phyloP scores from a whole-genome alignment of 2,329 filamentous ascomycete genomes.

The Botrytis squamosa region DNA sequence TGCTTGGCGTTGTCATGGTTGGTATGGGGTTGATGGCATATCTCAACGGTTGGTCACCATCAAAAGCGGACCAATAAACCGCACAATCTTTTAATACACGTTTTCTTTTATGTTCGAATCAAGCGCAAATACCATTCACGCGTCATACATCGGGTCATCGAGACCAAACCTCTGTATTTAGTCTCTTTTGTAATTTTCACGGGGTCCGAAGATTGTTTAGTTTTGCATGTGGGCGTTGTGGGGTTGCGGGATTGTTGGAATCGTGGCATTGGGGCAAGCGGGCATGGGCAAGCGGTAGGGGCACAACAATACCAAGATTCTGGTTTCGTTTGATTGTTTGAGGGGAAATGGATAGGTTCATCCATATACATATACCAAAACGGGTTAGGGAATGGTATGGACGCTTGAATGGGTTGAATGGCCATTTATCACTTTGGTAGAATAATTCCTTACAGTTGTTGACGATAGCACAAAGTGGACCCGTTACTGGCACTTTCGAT shows the following conservation, averaged over 20 bases:
- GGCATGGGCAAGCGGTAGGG: slow-evolving; percentile 15
- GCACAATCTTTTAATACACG: slow-evolving; percentile 11
- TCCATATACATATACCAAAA: slow-evolving; percentile 18
- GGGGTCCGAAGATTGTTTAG: slow-evolving; percentile 1
- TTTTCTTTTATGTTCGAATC: slow-evolving; percentile 7
- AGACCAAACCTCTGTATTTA: slow-evolving; percentile 14
- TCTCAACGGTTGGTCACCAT: slow-evolving; percentile 73
- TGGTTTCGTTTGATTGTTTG: slow-evolving; percentile 14
- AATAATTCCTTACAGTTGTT: slow-evolving; percentile 11
- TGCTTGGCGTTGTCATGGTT: slow-evolving; percentile 77
- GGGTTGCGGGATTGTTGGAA: neutral
- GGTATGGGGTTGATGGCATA: slow-evolving; percentile 85
- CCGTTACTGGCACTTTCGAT: neutral
- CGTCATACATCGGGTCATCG: slow-evolving; percentile 11
- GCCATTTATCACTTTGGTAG: slow-evolving; percentile 5
- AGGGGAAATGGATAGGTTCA: slow-evolving; percentile 9
- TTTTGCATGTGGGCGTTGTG: slow-evolving; percentile 17
- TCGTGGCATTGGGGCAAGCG: slow-evolving; percentile 11
- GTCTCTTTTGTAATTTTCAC: slow-evolving; percentile 16
- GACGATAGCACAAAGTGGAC: slow-evolving; percentile 1
- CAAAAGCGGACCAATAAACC: slow-evolving; percentile 37
- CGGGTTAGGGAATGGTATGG: slow-evolving; percentile 11
- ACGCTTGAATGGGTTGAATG: slow-evolving; percentile 8
- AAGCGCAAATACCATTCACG: slow-evolving; percentile 2
- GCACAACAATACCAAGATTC: slow-evolving; percentile 17